Evolutionary conservation across 495 filamentous ascomycete species (phyloP), one percentile per base, ranked within the genome.

Genomic region (Friedmanniomyces endolithicus): DNA sequence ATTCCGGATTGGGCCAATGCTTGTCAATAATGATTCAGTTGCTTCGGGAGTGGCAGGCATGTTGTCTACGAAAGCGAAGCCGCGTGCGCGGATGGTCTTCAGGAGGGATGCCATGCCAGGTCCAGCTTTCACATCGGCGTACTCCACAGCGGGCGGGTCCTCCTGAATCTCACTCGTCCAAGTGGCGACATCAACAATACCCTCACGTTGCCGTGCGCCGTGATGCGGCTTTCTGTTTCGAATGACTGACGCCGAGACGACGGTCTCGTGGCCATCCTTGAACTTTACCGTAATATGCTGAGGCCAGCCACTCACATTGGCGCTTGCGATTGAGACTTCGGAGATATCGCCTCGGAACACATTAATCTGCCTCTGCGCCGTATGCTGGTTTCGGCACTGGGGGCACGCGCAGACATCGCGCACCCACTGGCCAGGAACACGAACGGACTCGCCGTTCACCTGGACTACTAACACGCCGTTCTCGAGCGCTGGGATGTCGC

Each of bases 1-100:
- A 37, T 79, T 67, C 11, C 87, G 76, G 62, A 96, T 88, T 58
- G 87, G 86, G 9, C 86, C 78, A 50, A 97, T 94, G 24, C 80
- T 78, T 63, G 88, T 78, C 1, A 96, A 72, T 6, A 95, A 72
- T 25, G 68, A 53, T 63, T 87, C 60, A 1, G 90, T 95, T 4
- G 77, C 71, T 61, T 83, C 73, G 0, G 87, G 85, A 17, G 75
- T 75, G 23, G 75, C 64, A 0, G 89, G 88, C 37, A 82, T 82
- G 37, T 71, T 75, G 17, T 77, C 70, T 9, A 95, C 76, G 62
- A 86, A 87, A 55, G 71, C 82, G 63, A 89, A 88, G 3, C 88
- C 88, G 37, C 73, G 74, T 43, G 64, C 64, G 53, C 29, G 51
- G 25, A 90, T 83, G 9, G 78, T 71, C 7, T 68, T 53, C 12